These are phyloP conservation scores for Phyllostachys edulis DNA, from an alignment of 176 grass and related monocot species.

Conservation along the genomic window DNA sequence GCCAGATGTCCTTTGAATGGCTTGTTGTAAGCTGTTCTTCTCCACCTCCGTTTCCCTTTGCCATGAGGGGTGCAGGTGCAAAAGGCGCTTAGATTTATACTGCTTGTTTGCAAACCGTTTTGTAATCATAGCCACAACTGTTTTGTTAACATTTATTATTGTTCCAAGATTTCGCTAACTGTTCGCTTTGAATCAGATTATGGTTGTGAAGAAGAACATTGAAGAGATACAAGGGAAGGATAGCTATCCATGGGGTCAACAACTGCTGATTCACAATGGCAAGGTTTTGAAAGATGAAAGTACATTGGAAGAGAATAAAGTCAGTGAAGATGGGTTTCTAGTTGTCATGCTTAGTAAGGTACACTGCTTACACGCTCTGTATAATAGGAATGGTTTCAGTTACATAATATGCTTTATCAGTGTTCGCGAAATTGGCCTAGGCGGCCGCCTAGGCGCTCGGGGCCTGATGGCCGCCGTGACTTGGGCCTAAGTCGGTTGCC, in stretches of 20 bases:
- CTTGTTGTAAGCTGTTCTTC: not conserved
- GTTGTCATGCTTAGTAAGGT: constrained; percentile 98
- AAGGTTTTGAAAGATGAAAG: constrained; percentile 95
- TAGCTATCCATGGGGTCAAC: constrained; percentile 83
- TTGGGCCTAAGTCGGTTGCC: too few species aligned
- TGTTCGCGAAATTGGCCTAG: too few species aligned
- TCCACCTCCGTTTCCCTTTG: not conserved
- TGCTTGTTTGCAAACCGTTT: constrained; percentile 13
- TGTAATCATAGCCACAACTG: not conserved
- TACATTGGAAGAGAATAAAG: constrained; percentile 90
- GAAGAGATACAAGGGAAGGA: constrained; percentile 90
- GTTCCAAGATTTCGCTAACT: constrained; percentile 20
- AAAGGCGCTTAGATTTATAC: not conserved
- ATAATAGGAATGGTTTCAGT: not conserved
- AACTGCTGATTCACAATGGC: constrained; percentile 80
- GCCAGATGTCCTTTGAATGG: not conserved
- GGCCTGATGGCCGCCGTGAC: too few species aligned
- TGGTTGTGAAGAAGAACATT: constrained; percentile 92
- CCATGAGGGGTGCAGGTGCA: not conserved
- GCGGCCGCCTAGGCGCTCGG: too few species aligned
- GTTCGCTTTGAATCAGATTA: constrained; percentile 56
- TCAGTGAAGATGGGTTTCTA: constrained; percentile 68
- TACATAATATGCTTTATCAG: not conserved
- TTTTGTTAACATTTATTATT: not conserved
- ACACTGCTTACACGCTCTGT: not conserved